Conservation (phyloP, 345 rosid species). For the Lagerstroemia speciosa region DNA sequence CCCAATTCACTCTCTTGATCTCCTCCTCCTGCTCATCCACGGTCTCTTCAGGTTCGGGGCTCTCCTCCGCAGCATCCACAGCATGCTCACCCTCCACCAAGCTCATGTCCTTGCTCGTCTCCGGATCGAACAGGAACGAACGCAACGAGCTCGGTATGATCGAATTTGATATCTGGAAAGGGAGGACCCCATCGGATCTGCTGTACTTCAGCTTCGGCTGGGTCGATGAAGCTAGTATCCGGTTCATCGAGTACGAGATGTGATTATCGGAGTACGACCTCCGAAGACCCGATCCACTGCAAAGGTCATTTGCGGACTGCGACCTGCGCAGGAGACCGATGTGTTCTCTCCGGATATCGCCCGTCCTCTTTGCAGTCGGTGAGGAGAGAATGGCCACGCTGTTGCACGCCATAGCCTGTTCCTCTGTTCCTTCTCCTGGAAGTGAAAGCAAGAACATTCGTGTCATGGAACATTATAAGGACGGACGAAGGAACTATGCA, state of each 20-base stretch:
- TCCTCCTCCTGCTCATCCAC: slow-evolving; percentile 18
- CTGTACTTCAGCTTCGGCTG: slow-evolving; percentile 47
- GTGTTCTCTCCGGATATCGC: slow-evolving; percentile 33
- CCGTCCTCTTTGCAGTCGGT: slow-evolving; percentile 19
- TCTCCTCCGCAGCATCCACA: slow-evolving; percentile 1
- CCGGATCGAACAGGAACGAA: slow-evolving; percentile 51
- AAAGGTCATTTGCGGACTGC: slow-evolving; percentile 41
- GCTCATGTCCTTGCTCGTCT: slow-evolving; percentile 29
- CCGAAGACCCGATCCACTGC: slow-evolving; percentile 27
- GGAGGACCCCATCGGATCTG: slow-evolving; percentile 45
- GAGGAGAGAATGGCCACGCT: slow-evolving; percentile 39
- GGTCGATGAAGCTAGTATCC: slow-evolving; percentile 32
- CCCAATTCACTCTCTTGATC: slow-evolving; percentile 59
- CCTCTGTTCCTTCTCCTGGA: not conserved
- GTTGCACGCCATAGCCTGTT: slow-evolving; percentile 39
- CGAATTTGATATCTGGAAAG: slow-evolving; percentile 49
- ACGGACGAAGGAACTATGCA: slow-evolving; percentile 6
- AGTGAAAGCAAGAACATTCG: slow-evolving; percentile 14
- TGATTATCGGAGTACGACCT: slow-evolving; percentile 65
- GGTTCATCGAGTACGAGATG: slow-evolving; percentile 34
- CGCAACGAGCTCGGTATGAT: slow-evolving; percentile 43
- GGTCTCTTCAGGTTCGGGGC: slow-evolving; percentile 12
- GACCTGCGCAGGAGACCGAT: slow-evolving; percentile 43
- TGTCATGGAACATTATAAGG: slow-evolving; percentile 7
- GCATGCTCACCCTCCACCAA: slow-evolving; percentile 19